phyloP scores from a whole-genome alignment of 192 early-diverging fungal genomes.

The Kickxella alabastrina region DNA sequence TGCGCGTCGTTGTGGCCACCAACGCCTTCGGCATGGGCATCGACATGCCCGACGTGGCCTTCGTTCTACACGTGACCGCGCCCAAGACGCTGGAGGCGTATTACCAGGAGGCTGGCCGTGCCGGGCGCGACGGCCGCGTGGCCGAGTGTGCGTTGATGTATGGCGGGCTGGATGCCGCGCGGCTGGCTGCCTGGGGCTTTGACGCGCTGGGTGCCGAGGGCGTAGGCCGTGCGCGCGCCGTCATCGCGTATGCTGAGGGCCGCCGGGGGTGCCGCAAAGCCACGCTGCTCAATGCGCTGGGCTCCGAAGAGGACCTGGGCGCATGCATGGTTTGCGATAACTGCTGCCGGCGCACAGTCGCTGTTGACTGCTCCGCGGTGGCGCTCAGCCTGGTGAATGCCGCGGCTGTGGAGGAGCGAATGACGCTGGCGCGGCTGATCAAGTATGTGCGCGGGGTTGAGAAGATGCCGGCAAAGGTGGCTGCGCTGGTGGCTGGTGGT shows the following conservation, averaged over 20 bases:
- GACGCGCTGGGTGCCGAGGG: conserved; percentile 55
- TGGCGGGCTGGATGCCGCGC: conserved; percentile 59
- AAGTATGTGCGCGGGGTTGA: conserved; percentile 15
- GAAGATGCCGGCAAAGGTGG: conserved; percentile 17
- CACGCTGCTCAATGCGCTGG: conserved; percentile 38
- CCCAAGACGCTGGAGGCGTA: conserved; percentile 57
- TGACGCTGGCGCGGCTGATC: conserved; percentile 33
- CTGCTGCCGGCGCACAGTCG: too few relatives aligned
- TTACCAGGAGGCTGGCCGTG: conserved; percentile 74
- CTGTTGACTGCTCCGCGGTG: too few relatives aligned
- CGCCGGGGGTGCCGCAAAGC: conserved; percentile 59
- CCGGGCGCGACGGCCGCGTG: conserved; percentile 64
- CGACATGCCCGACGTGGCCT: conserved; percentile 51
- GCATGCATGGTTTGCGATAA: conserved; percentile 30
- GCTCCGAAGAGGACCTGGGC: conserved; percentile 6
- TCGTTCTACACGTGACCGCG: conserved; percentile 49
- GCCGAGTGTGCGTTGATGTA: conserved; percentile 70
- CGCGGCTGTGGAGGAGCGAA: conserved; percentile 19
- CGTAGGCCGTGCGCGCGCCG: conserved; percentile 56
- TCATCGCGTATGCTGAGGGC: conserved; percentile 64
- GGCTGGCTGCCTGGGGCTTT: conserved; percentile 59
- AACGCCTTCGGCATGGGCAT: conserved; percentile 57
- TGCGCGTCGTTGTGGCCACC: conserved; percentile 51
- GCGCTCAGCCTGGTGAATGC: conserved; percentile 24
- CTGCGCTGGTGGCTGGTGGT: conserved; percentile 25